Conservation (phyloP, 2,329 filamentous ascomycete genomes). For the Talaromyces sp. region DNA sequence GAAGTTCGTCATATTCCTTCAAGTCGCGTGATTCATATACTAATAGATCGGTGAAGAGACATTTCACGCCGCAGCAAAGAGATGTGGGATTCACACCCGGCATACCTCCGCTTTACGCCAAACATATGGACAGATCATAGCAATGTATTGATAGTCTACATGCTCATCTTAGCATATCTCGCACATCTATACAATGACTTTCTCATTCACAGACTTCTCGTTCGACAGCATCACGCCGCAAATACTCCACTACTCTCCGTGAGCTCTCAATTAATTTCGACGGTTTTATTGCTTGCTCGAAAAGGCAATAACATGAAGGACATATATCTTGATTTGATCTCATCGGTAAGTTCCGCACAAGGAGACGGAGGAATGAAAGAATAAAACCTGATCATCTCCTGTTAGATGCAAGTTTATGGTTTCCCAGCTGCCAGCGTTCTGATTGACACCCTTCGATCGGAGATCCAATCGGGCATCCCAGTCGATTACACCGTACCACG, state of each 20-base stretch:
- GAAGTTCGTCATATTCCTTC: neutral
- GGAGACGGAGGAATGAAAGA: no score
- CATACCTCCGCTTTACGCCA: conserved; percentile 7
- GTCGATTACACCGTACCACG: neutral
- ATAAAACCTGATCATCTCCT: no score
- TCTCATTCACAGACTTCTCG: conserved; percentile 9
- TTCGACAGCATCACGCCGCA: neutral
- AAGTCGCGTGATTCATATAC: neutral
- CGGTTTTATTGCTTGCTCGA: neutral
- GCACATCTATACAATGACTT: conserved; percentile 5
- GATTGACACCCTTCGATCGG: neutral
- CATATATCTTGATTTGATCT: neutral
- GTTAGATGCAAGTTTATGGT: neutral
- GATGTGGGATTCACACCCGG: conserved; percentile 3
- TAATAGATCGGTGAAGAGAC: neutral
- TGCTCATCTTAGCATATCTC: neutral
- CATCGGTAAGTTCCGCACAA: neutral
- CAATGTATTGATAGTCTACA: neutral
- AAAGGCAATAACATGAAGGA: neutral
- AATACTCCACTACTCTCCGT: neutral
- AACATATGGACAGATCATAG: neutral
- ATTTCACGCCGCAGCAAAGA: conserved; percentile 7
- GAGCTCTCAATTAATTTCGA: conserved; percentile 8
- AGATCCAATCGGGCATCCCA: neutral
- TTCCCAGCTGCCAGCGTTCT: conserved; percentile 9